Evolutionary conservation across 2,329 filamentous ascomycete species (phyloP), one percentile per base, ranked within the genome.

Genomic region (Didymella glomerata): DNA sequence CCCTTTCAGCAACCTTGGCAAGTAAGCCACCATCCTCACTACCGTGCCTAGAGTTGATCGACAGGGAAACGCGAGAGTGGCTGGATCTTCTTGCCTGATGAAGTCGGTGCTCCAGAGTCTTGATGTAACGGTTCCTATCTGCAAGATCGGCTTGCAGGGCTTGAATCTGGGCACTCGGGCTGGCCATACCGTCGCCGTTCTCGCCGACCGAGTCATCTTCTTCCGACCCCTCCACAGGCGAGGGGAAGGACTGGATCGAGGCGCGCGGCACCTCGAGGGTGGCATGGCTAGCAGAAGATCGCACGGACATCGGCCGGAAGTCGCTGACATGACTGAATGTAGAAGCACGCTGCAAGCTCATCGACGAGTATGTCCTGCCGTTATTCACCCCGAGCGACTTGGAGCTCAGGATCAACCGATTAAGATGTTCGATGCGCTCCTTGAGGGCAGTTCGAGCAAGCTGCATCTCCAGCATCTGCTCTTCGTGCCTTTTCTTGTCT

Each of bases 381-480:
- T 78, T 74, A 77, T 99, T 99, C 54, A 99, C 95, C 5, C 95
- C 95, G 6, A 92, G 90, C 5, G 94, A 98, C 75, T 97, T 97
- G 16, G 94, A 98, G 75, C 92, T 96, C 60, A 99, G 81, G 64
- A 99, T 98, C 48, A 99, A 83, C 47, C 94, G 89, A 78, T 98
- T 99, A 46, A 99, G 83, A 77, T 99, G 95, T 75, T 97, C 93
- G 69, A 99, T 99, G 28, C 95, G 89, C 81, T 99, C 95, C 77
- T 98, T 99, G 54, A 99, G 81, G 0, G 95, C 95, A 0, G 95
- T 99, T 41, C 95, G 88, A 30, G 95, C 95, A 46, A 99, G 85
- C 76, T 99, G 95, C 91, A 99, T 98, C 78, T 99, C 95, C 54
- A 99, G 84, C 85, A 99, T 94, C 77, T 99, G 95, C 80, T 98